These are phyloP conservation scores for Gentiana dahurica DNA, from an alignment of 257 asterid genomes.

Conservation along the genomic window DNA sequence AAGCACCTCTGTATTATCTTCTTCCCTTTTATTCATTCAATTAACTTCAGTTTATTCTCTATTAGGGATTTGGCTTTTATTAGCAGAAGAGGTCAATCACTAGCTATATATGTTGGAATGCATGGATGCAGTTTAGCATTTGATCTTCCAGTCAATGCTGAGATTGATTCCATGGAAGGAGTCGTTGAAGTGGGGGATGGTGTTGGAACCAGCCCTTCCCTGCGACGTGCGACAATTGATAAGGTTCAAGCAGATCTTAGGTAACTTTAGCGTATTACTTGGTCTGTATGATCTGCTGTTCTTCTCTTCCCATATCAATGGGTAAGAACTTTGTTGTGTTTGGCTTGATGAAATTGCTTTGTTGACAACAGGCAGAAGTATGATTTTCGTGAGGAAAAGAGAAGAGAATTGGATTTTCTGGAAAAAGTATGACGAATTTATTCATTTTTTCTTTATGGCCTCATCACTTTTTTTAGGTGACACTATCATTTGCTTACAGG, in stretches of 20 bases:
- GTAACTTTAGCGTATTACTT: constrained; percentile 31
- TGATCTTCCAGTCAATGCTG: constrained; percentile 73
- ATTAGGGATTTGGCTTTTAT: constrained; percentile 24
- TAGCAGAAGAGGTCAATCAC: constrained; percentile 30
- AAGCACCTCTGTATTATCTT: background rate
- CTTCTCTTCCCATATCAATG: no score
- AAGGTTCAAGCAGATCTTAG: constrained; percentile 79
- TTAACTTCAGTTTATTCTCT: constrained; percentile 8
- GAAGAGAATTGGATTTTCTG: constrained; percentile 77
- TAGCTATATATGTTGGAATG: constrained; percentile 45
- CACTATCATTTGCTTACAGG: constrained; percentile 37
- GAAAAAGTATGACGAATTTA: constrained; percentile 54
- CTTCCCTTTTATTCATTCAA: constrained; percentile 3
- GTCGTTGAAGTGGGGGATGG: constrained; percentile 79
- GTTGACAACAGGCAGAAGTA: constrained; percentile 64
- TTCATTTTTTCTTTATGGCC: constrained; percentile 6
- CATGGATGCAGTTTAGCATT: constrained; percentile 65
- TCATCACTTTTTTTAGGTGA: constrained; percentile 15
- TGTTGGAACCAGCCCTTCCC: constrained; percentile 57
- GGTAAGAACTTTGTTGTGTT: constrained; percentile 5
- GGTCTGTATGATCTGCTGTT: constrained; percentile 6
- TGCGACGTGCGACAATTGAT: constrained; percentile 47
- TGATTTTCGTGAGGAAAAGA: constrained; percentile 62
- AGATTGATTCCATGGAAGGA: constrained; percentile 90
- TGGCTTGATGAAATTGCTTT: constrained; percentile 5